Percentiles rank a stretch among this genome's conserved stretches.
These are phyloP conservation scores for Colletotrichum sp. DNA, from an alignment of 2,329 filamentous ascomycete genomes.

Conservation along the genomic window DNA sequence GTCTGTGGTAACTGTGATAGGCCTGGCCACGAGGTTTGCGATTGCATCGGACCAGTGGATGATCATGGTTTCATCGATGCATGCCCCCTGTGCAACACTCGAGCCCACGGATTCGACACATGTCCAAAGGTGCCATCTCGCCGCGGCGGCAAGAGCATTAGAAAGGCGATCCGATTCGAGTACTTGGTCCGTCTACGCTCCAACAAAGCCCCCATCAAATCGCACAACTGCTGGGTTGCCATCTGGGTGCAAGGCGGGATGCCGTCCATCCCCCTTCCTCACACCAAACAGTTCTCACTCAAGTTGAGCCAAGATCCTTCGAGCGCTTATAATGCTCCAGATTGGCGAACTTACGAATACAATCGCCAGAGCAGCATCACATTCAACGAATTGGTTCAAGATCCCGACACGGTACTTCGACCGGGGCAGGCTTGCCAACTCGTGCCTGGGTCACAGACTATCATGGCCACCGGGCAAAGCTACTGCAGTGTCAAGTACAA, in stretches of 20 bases:
- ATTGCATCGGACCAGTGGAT: conserved; percentile 8
- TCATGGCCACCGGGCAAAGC: neutral
- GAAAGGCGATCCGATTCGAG: neutral
- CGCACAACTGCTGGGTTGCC: neutral
- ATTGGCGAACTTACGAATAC: conserved; percentile 3
- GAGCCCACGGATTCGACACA: neutral
- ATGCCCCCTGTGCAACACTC: conserved; percentile 1
- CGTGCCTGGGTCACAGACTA: neutral
- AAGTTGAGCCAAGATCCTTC: neutral
- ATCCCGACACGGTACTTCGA: neutral
- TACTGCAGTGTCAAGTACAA: neutral
- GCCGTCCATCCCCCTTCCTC: neutral
- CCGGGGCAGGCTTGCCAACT: neutral
- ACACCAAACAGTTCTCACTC: neutral
- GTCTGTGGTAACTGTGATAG: neutral
- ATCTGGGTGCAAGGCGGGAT: neutral
- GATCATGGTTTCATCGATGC: neutral
- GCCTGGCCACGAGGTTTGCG: neutral
- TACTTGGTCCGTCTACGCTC: neutral
- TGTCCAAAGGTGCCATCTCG: neutral
- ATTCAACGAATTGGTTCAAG: neutral
- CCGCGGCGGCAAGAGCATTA: neutral
- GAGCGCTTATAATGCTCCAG: neutral
- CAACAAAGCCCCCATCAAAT: neutral
- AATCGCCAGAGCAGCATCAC: neutral